Evolutionary conservation across 345 rosid genomes (phyloP).

Genomic region (Mercurialis annua): DNA sequence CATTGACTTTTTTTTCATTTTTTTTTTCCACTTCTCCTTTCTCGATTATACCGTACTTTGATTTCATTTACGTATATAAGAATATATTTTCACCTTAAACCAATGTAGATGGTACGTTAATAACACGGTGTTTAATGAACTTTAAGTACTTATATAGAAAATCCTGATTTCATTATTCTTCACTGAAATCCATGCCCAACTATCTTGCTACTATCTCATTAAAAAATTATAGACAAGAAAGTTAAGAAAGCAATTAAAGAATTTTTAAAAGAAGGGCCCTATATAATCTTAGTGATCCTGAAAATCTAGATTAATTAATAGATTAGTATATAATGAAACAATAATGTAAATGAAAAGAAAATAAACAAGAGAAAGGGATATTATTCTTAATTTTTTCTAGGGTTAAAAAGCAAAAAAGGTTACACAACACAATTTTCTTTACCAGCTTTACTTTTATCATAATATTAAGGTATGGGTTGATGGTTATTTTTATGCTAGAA

Average conservation of each 20-base stretch:
- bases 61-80: constrained; percentile 1
- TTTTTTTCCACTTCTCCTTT: not conserved
- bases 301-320: not conserved
- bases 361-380: too few relatives aligned
- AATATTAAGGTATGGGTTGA: too few relatives aligned
- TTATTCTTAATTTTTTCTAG: too few relatives aligned
- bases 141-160: not conserved
- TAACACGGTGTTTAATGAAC: constrained; percentile 27
- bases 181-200: constrained; percentile 38
- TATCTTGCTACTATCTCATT: not conserved
- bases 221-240: not conserved
- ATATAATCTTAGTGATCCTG: not conserved
- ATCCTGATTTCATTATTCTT: constrained; percentile 15
- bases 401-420: too few relatives aligned
- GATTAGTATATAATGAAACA: not conserved
- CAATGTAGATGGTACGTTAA: constrained; percentile 22
- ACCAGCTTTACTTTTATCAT: too few relatives aligned
- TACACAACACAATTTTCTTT: too few relatives aligned
- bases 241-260: not conserved
- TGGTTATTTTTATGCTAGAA: too few relatives aligned
- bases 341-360: too few relatives aligned
- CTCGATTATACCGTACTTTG: constrained; percentile 12
- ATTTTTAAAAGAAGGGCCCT: not conserved
- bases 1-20: constrained; percentile 12
- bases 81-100: constrained; percentile 8